Conservation (phyloP, 1,284 basidiomycete species). For the Inonotus obliquus region DNA sequence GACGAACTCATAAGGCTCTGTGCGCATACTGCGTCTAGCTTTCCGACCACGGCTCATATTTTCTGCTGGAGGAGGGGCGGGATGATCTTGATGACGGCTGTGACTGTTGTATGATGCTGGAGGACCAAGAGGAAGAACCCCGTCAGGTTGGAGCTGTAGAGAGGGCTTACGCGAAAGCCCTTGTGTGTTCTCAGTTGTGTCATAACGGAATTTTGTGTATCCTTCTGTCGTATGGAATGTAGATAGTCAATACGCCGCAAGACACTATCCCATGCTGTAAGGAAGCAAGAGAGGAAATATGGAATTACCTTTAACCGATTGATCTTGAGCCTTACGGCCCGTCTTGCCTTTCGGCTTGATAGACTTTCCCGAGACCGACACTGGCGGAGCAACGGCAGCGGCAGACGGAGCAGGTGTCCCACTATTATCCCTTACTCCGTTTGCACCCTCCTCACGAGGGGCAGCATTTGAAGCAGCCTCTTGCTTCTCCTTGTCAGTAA, state of each 20-base stretch:
- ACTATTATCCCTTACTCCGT: neutral
- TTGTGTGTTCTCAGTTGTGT: neutral
- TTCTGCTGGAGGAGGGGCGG: neutral
- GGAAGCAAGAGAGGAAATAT: neutral
- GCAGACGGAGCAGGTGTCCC: constrained; percentile 6
- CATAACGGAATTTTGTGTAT: neutral
- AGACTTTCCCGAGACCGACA: neutral
- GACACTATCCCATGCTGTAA: neutral
- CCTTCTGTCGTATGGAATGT: neutral
- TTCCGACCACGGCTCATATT: neutral
- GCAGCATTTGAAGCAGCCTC: constrained; percentile 1
- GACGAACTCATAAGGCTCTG: constrained; percentile 1
- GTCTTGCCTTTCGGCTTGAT: constrained; percentile 1
- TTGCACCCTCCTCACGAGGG: neutral
- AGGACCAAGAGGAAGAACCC: neutral
- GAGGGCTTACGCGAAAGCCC: neutral
- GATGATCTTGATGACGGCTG: neutral
- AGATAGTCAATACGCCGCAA: no score
- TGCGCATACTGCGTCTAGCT: neutral
- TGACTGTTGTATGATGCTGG: neutral
- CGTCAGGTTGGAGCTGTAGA: neutral
- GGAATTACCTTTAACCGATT: neutral
- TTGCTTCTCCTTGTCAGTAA: neutral
- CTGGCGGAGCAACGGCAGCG: no score
- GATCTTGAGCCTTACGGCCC: neutral